These are phyloP conservation scores for Atkinsonella texensis DNA, from an alignment of 2,329 filamentous ascomycete species.

Conservation along the genomic window DNA sequence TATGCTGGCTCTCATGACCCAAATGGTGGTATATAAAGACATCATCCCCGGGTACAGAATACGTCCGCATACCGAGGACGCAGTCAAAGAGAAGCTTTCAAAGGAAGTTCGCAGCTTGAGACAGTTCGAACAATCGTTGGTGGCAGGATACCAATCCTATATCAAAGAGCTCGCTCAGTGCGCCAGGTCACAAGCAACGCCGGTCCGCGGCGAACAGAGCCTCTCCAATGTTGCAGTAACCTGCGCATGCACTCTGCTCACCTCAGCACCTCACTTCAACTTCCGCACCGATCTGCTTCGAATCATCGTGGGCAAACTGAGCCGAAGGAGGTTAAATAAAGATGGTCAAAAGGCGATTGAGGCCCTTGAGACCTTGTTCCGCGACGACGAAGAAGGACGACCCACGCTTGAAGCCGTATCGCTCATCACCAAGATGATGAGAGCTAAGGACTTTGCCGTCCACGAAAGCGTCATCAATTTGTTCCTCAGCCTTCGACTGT, in stretches of 20 bases:
- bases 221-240: constrained; percentile 68
- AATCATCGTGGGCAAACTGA: constrained; percentile 76
- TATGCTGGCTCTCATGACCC: constrained; percentile 76
- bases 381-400: constrained; percentile 78
- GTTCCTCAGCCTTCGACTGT: constrained; percentile 77
- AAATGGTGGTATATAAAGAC: constrained; percentile 87
- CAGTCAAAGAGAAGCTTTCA: constrained; percentile 67
- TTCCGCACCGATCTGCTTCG: constrained; percentile 79
- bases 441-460: constrained; percentile 66
- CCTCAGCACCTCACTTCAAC: constrained; percentile 90
- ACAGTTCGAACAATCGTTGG: constrained; percentile 75
- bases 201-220: constrained; percentile 28
- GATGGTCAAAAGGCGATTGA: constrained; percentile 69
- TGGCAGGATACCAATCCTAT: constrained; percentile 76
- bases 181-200: constrained; percentile 42
- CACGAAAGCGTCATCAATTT: constrained; percentile 81
- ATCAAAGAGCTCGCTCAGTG: constrained; percentile 61
- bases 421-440: constrained; percentile 90
- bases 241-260: constrained; percentile 72
- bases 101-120: constrained; percentile 81
- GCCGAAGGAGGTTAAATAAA: constrained; percentile 55
- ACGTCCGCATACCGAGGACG: constrained; percentile 64
- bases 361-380: constrained; percentile 71
- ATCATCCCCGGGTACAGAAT: constrained; percentile 95
- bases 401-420: constrained; percentile 78